Base-by-base conservation (phyloP, 768 basidiomycete genomes). In the Podaxis sp. region DNA sequence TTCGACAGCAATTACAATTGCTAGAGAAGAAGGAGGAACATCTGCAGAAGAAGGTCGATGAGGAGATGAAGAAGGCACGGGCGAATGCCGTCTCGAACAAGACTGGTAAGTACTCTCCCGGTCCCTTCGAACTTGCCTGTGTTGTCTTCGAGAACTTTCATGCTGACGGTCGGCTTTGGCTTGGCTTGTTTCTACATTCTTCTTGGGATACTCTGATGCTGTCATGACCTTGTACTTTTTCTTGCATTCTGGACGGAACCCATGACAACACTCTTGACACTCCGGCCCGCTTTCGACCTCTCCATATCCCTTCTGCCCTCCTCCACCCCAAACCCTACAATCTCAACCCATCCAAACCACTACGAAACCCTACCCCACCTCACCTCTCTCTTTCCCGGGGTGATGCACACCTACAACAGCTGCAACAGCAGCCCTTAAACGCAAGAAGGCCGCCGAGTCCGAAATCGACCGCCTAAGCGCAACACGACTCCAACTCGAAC, bases 11-110 rank as follows among this genome's bases (percentile, higher is more conserved):
- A 74, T 84, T 98, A 65, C 86, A 93, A 77, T 91, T 96, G 88
- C 87, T 98, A 68, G 95, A 98, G 85, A 99, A 98, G 93, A 98
- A 96, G 82, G 97, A 98, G 80, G 96, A 98, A 74, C 83, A 93
- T 75, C 79, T 98, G 65, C 89, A 91, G 82, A 95, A 92, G 86
- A 94, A 96, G 87, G 92, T 97, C 66, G 94, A 96, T 57, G 94
- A 97, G 66, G 96, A 98, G 70, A 67, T 87, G 69, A 88, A 88
- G 83, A 96, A 93, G 79, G 97, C 97, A 15, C 89, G 84, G 74
- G 86, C 89, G 36, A 97, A 98, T 74, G 96, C 94, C 50, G 93
- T 96, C 54, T 86, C 90, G 56, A 98, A 98, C 75, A 96, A 96
- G 80, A 75, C 87, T 70, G 87, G 96, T 98, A 73, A 73, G 95